phyloP scores from a whole-genome alignment of 2,329 filamentous ascomycete species.

The Aspergillus niger region DNA sequence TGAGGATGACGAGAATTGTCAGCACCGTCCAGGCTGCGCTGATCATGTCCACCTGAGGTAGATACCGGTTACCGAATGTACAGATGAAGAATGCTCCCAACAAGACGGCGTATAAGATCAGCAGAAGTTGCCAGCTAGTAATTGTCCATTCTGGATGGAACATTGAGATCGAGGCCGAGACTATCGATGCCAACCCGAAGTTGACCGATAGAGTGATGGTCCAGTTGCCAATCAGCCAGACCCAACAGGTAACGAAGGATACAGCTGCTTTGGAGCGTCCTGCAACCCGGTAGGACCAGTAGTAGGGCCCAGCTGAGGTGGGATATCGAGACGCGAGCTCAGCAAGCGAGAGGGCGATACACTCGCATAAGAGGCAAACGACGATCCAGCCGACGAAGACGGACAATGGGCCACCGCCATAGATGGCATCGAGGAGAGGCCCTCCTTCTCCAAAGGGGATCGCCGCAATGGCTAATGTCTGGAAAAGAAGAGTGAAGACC shows the following conservation, averaged over 20 bases:
- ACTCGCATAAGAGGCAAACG: conserved; percentile 56
- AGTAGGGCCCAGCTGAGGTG: conserved; percentile 56
- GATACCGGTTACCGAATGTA: conserved; percentile 65
- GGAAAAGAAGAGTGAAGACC: conserved; percentile 62
- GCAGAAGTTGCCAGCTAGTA: conserved; percentile 65
- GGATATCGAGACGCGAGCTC: conserved; percentile 57
- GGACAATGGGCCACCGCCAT: conserved; percentile 49
- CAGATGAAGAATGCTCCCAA: conserved; percentile 67
- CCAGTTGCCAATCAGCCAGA: conserved; percentile 57
- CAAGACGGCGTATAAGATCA: conserved; percentile 71
- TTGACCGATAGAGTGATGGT: conserved; percentile 57
- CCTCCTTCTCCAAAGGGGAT: conserved; percentile 57
- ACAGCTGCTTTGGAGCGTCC: conserved; percentile 47
- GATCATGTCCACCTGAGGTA: conserved; percentile 64
- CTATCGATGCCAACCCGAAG: conserved; percentile 58
- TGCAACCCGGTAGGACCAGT: conserved; percentile 56
- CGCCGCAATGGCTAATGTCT: conserved; percentile 62
- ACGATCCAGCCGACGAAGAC: conserved; percentile 62
- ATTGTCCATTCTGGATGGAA: conserved; percentile 57
- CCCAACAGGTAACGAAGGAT: conserved; percentile 57
- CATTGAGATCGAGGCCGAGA: conserved; percentile 55
- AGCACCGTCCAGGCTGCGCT: conserved; percentile 59
- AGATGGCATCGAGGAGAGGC: conserved; percentile 45
- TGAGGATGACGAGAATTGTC: conserved; percentile 59
- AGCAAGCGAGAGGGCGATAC: conserved; percentile 53